Evolutionary conservation across 2,329 filamentous ascomycete species (phyloP), one percentile per base, ranked within the genome.

Genomic region (Hypoxylon sp.): DNA sequence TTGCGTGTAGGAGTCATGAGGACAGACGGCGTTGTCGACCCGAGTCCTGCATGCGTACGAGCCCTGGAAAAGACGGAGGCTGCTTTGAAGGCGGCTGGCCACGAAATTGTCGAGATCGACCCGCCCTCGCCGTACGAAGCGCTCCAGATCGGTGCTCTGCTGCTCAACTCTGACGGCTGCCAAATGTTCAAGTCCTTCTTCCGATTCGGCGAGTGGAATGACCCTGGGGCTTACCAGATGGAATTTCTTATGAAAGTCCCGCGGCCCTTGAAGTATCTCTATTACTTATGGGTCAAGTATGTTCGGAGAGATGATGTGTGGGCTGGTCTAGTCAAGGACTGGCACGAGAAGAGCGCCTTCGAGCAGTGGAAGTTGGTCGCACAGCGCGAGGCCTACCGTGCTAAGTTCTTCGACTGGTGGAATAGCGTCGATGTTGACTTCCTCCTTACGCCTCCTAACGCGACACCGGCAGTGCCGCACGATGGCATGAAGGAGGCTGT

Each of bases 231-330:
- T 2, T 81, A 81, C 20, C 88, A 93, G 72, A 87, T 97, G 79
- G 81, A 84, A 49, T 85, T 82, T 66, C 87, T 93, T 70, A 91
- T 92, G 78, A 80, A 79, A 37, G 82, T 96, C 11, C 89, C 91
- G 11, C 79, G 86, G 5, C 85, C 89, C 3, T 70, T 96, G 65
- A 91, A 92, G 72, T 96, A 89, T 73, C 69, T 95, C n/a, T 91
- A 96, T 78, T 95, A 92, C 72, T 83, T 92, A 4, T 97, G 90
- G 83, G 88, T 95, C n/a, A 89, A 88, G 69, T 96, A 97, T 72
- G 79, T 97, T 60, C 85, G 87, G 50, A 78, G 86, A 9, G 92
- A 97, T 72, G 73, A 78, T 1, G 75, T 93, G 45, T 96, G 92
- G 90, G 92, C 92, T 0, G 88, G 86, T 0, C 75, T 97, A 4